Evolutionary conservation across 164 flowering plant species (phyloP).

Genomic region (Stephania japonica): DNA sequence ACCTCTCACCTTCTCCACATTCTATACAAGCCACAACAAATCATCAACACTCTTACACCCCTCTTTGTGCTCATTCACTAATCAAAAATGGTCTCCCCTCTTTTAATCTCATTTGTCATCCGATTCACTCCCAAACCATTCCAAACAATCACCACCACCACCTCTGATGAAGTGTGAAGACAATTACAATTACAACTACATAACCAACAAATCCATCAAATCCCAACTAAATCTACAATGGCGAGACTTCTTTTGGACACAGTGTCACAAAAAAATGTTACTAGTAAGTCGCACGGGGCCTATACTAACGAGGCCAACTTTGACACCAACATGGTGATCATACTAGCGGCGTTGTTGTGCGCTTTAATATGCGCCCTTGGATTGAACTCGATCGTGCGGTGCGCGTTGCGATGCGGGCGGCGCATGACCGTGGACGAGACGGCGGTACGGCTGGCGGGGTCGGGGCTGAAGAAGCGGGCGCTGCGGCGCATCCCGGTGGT

Average conservation of each 20-base stretch:
- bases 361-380: constrained; percentile 66
- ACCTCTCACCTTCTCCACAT: too few relatives aligned
- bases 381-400: constrained; percentile 54
- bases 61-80: too few relatives aligned
- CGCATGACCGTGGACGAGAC: constrained; percentile 32
- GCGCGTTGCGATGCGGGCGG: constrained; percentile 44
- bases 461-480: constrained; percentile 51
- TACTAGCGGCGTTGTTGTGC: constrained; percentile 58
- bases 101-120: constrained; percentile 12
- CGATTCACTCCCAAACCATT: not conserved
- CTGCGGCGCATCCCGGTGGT: constrained; percentile 53
- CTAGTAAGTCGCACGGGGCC: constrained; percentile 20
- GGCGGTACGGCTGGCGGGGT: constrained; percentile 25
- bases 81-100: not conserved
- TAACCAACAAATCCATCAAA: not conserved
- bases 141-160: not conserved
- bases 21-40: not conserved
- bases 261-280: not conserved
- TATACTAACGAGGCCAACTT: constrained; percentile 34
- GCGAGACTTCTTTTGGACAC: constrained; percentile 15
- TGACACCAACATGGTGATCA: constrained; percentile 80
- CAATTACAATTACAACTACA: not conserved
- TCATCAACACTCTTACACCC: not conserved
- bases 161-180: not conserved
- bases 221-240: not conserved